phyloP scores from a whole-genome alignment of 148 eudicot species.

The Vaccinium vitisidaea region DNA sequence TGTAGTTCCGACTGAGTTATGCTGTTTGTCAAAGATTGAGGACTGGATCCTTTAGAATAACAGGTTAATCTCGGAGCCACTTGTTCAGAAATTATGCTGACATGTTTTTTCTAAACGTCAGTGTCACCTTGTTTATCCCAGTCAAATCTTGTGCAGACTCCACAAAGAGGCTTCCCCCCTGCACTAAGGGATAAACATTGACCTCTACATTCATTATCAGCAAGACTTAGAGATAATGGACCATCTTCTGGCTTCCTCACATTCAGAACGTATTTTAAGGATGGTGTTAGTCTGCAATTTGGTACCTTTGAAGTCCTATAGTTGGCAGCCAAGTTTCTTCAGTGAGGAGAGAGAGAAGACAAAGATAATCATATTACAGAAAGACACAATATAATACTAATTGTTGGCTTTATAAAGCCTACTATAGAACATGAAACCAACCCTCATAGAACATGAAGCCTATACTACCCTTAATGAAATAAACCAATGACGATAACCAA shows the following conservation, averaged over 20 bases:
- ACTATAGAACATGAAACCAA: neutral
- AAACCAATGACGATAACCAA: neutral
- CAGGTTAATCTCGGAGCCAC: too few species aligned
- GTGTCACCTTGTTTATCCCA: neutral
- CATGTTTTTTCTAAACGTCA: neutral
- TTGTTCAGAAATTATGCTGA: neutral
- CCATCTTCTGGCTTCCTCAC: too few species aligned
- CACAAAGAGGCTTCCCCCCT: too few species aligned
- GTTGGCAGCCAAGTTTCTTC: too few species aligned
- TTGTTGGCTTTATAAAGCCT: neutral
- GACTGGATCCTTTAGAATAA: too few species aligned
- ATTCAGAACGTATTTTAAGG: too few species aligned
- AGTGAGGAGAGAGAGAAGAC: neutral
- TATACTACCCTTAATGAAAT: too few species aligned
- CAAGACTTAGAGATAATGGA: too few species aligned
- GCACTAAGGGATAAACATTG: too few species aligned
- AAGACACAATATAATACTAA: neutral
- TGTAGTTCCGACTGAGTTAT: neutral
- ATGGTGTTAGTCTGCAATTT: too few species aligned
- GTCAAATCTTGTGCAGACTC: neutral
- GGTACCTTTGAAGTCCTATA: too few species aligned
- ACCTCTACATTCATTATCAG: too few species aligned
- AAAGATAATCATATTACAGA: neutral
- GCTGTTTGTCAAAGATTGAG: neutral
- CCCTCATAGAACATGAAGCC: neutral